Evolutionary conservation across 306 rosid species (phyloP).

Genomic region (Psophocarpus tetragonolobus): DNA sequence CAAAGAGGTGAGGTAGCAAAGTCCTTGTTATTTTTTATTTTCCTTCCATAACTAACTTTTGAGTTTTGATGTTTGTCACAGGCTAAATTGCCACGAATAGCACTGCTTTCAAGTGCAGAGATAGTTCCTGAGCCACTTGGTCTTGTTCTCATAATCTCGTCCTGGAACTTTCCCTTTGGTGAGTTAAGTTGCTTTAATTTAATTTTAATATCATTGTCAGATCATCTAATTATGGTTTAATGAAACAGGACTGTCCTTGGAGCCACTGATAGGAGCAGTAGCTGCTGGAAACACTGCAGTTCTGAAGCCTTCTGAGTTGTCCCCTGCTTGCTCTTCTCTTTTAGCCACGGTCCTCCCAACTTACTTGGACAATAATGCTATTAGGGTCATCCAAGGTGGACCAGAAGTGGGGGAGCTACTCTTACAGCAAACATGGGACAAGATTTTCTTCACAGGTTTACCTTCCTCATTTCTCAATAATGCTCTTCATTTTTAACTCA

Average conservation of each 20-base stretch:
- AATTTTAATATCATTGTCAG: neutral
- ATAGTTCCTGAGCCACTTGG: slow-evolving; percentile 79
- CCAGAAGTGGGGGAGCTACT: slow-evolving; percentile 52
- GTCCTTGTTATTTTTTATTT: neutral
- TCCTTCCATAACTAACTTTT: neutral
- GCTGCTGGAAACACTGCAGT: slow-evolving; percentile 76
- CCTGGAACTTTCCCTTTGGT: slow-evolving; percentile 88
- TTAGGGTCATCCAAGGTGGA: slow-evolving; percentile 67
- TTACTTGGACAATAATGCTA: slow-evolving; percentile 59
- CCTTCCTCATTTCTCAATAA: neutral
- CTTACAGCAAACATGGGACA: slow-evolving; percentile 61
- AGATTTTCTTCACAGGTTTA: slow-evolving; percentile 76
- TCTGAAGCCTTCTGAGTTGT: slow-evolving; percentile 69
- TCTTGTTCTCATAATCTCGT: slow-evolving; percentile 62
- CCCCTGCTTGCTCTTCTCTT: slow-evolving; percentile 58
- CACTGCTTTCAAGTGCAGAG: slow-evolving; percentile 64
- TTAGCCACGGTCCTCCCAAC: slow-evolving; percentile 42
- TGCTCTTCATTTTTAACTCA: neutral
- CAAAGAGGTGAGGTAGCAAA: slow-evolving; percentile 48
- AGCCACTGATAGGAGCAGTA: slow-evolving; percentile 79
- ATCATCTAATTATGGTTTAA: neutral
- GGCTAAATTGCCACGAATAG: slow-evolving; percentile 71
- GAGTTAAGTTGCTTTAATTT: slow-evolving; percentile 31
- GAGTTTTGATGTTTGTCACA: slow-evolving; percentile 27
- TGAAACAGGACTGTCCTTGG: slow-evolving; percentile 68